Conservation (phyloP, 2,329 filamentous ascomycete species). For the Didymosphaeria variabile region DNA sequence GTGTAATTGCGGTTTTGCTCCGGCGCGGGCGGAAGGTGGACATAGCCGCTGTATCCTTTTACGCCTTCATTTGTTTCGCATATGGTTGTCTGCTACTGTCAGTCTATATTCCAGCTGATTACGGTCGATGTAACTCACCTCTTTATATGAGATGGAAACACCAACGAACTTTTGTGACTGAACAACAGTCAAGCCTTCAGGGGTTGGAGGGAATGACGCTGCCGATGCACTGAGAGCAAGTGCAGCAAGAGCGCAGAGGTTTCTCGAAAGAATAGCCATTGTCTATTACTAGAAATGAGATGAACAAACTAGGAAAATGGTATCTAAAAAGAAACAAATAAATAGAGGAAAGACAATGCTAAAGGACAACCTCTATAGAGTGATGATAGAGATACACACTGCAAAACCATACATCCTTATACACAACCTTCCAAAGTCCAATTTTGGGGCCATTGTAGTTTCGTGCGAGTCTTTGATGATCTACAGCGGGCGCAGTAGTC, state of each 20-base stretch:
- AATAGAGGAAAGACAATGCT: not conserved
- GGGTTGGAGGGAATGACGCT: constrained; percentile 24
- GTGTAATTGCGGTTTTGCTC: constrained; percentile 53
- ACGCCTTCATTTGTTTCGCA: constrained; percentile 65
- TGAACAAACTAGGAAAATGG: not conserved
- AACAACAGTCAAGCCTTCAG: constrained; percentile 19
- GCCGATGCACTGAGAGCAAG: constrained; percentile 13
- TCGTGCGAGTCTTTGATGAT: not conserved
- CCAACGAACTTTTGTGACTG: constrained; percentile 23
- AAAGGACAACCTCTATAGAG: not conserved
- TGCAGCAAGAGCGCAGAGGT: not conserved
- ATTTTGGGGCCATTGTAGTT: not conserved
- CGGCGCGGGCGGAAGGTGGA: constrained; percentile 60
- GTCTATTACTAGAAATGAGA: not conserved
- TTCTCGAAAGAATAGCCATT: not conserved
- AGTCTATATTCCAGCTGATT: constrained; percentile 5
- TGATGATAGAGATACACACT: not conserved
- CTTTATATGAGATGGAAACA: constrained; percentile 49
- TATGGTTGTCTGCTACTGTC: constrained; percentile 41
- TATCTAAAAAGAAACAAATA: not conserved
- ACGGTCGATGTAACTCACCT: constrained; percentile 30
- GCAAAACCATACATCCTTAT: not conserved
- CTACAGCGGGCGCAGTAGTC: constrained; percentile 1
- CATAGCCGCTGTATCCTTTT: constrained; percentile 65
- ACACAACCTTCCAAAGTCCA: not conserved